A percentile compares a stretch with the other conserved stretches of the same genome.
These are phyloP conservation scores for Penicillium fimorum DNA, from an alignment of 495 filamentous ascomycete species.

Conservation along the genomic window DNA sequence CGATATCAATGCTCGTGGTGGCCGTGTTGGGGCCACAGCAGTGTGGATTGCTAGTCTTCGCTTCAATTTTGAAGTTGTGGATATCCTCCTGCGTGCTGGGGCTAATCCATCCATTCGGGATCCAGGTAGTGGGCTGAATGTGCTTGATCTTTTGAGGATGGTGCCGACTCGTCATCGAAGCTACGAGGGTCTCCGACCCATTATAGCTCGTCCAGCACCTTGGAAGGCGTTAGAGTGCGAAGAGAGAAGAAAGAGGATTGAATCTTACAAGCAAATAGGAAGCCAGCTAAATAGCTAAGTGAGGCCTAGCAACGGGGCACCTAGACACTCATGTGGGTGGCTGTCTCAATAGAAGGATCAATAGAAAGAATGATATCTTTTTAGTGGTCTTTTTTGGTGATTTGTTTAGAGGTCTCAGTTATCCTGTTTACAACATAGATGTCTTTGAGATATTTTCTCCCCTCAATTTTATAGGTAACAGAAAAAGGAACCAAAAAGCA, in stretches of 20 bases:
- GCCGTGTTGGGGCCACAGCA: conserved; percentile 22
- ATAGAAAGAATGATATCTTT: background rate
- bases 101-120: conserved; percentile 23
- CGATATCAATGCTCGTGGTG: conserved; percentile 25
- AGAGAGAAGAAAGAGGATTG: no score
- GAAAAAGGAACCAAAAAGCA: no score
- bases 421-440: no score
- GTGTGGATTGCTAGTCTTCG: conserved; percentile 22
- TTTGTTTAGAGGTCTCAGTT: no score
- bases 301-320: no score
- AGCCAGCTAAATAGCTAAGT: no score
- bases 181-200: background rate
- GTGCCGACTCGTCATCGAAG: background rate
- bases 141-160: conserved; percentile 11
- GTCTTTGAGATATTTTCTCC: no score
- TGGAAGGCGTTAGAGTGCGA: background rate
- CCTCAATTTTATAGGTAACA: no score
- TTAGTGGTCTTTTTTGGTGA: no score
- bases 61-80: conserved; percentile 18
- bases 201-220: conserved; percentile 4
- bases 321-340: no score
- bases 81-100: conserved; percentile 20
- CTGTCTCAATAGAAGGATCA: background rate
- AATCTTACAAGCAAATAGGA: no score
- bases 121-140: conserved; percentile 14